Evolutionary conservation across 2,329 filamentous ascomycete species (phyloP), one percentile per base, ranked within the genome.

Genomic region (Neopestalotiopsis rosae): DNA sequence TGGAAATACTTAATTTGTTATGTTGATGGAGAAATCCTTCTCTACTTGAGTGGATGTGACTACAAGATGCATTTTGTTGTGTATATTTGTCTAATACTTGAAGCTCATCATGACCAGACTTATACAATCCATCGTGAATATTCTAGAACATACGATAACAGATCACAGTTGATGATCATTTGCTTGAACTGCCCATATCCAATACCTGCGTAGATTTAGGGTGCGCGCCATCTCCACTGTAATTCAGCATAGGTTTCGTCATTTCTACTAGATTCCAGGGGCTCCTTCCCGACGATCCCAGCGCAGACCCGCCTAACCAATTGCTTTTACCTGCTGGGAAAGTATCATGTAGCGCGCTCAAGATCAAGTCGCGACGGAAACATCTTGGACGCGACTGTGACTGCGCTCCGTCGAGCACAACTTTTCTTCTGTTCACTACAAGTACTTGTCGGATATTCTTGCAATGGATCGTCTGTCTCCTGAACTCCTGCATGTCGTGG

Each of bases 401-500:
- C 17, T 59, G 17, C 17, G 49, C 17, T 56, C 20, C 6, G 49
- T 24, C 17, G 20, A 24, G 20, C 17, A 56, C 49, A 56, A 14
- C 24, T 28, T n/a, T 56, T 24, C 12, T 56, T 24, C 9, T 3
- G 20, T 58, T 2, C 24, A 32, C 28, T 58, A 10, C 56, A 24
- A 14, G 17, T 7, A 4, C 7, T 17, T 28, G 4, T 12, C 32
- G 6, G 58, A 14, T n/a, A n/a, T 5, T 14, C 5, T 6, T 20
- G 59, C 45, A 38, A 70, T 70, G 69, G 67, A 70, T n/a, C 49
- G 24, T 28, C 30, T 70, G 14, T 49, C 69, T 2, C 59, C 67
- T n/a, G 69, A 70, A 42, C 32, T 70, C 28, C 34, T 69, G 7
- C 69, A 69, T 42, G 52, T 69, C n/a, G 57, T 70, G 61, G 67